Conservation (phyloP, 139 green algal species). For the Coelastrella sp. region DNA sequence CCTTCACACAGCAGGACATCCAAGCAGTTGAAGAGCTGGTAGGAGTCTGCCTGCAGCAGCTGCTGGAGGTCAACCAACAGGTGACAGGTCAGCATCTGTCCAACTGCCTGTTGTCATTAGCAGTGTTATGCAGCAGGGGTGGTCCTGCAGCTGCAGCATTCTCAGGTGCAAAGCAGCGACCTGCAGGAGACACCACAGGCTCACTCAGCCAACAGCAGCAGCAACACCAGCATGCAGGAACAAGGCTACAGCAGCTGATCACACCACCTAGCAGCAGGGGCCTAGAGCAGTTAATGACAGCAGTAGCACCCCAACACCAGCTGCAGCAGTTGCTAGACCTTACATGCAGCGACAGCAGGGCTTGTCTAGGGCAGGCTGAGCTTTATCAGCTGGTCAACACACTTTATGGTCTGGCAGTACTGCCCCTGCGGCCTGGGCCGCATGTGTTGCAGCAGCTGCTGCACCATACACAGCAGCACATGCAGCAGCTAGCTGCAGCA, state of each 20-base stretch:
- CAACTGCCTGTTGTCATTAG: constrained; percentile 40
- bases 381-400: constrained; percentile 15
- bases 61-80: constrained; percentile 10
- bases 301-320: not conserved
- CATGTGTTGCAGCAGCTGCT: constrained; percentile 31
- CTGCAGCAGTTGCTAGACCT: constrained; percentile 8
- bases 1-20: not conserved
- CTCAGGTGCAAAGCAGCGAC: not conserved
- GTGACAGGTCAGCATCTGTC: not conserved
- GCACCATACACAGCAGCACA: not conserved
- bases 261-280: not conserved
- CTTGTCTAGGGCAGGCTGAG: not conserved
- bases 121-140: constrained; percentile 16
- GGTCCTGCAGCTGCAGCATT: constrained; percentile 2
- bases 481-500: not conserved
- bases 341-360: not conserved
- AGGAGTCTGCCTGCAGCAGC: not conserved
- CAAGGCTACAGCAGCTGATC: not conserved
- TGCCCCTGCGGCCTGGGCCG: constrained; percentile 9
- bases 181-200: not conserved
- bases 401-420: constrained; percentile 30
- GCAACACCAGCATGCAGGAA: not conserved
- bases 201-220: not conserved
- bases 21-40: not conserved
- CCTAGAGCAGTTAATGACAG: not conserved